Evolutionary conservation across 345 rosid genomes (phyloP), one percentile per base, ranked within the genome.

Genomic region (Salix arbutifolia): DNA sequence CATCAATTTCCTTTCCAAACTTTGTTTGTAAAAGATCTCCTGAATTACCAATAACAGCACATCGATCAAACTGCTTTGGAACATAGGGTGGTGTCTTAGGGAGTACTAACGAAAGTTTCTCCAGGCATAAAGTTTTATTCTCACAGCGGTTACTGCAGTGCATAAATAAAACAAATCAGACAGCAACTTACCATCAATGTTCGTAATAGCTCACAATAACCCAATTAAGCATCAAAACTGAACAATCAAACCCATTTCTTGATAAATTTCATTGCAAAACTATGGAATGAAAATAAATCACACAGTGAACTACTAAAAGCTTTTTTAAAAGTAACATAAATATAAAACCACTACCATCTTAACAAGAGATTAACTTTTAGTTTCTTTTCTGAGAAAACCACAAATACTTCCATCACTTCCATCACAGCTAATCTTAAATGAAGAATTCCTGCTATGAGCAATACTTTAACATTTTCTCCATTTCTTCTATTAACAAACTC

Each of bases 41-140:
- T 0, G 97, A 96, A 86, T 96, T 96, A 42, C 99, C 98, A 78
- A 94, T 88, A 81, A 96, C 98, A 85, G 98, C 98, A 83, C 99
- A 96, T 65, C 88, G 92, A 61, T 80, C 90, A 75, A 88, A 94
- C 88, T 94, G 95, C 74, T 84, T 89, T 18, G 97, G 97, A 69
- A 85, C 74, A 84, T 89, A 96, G 31, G 97, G 98, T 40, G 94
- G 94, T 46, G 80, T 89, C 85, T 89, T 89, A 72, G 99, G 97
- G 75, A 92, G 97, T 53, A 91, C 97, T 78, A 87, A 75, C 35
- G 92, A 91, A 64, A 96, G 98, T 86, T 96, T 96, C 86, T 94
- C 97, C 61, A 87, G 26, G 67, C 98, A 96, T 72, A 96, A 74
- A 76, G 95, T 82, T 78, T 72, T 91, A 76, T 96, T 92, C 78